These are phyloP conservation scores for Microthyrium microscopicum DNA, from an alignment of 2,329 filamentous ascomycete genomes.

Conservation along the genomic window DNA sequence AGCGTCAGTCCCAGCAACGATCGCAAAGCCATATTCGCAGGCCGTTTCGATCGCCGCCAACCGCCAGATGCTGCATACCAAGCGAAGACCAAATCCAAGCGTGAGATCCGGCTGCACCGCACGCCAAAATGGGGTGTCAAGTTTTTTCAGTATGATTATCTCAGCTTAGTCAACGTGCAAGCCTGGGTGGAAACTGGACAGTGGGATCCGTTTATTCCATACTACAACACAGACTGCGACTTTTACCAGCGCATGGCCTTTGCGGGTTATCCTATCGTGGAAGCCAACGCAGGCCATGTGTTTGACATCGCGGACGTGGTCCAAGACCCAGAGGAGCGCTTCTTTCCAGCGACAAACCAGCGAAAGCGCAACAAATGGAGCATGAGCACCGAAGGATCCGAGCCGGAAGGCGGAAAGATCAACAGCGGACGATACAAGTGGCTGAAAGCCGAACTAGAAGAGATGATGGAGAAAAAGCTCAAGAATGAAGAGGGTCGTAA, in stretches of 20 bases:
- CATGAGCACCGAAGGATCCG: slow-evolving; percentile 1
- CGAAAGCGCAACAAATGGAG: slow-evolving; percentile 4
- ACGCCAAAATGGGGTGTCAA: slow-evolving; percentile 29
- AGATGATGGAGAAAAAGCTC: slow-evolving; percentile 8
- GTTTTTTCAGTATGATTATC: slow-evolving; percentile 43
- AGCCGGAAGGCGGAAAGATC: slow-evolving; percentile 3
- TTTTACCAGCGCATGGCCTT: slow-evolving; percentile 25
- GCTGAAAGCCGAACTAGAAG: slow-evolving; percentile 6
- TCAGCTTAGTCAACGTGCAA: slow-evolving; percentile 38
- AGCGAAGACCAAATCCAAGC: slow-evolving; percentile 5
- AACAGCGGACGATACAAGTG: slow-evolving; percentile 5
- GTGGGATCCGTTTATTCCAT: slow-evolving; percentile 43
- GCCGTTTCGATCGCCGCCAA: not conserved
- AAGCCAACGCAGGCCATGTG: slow-evolving; percentile 9
- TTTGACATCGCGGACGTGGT: slow-evolving; percentile 9
- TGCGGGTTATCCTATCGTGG: slow-evolving; percentile 9
- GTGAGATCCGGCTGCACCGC: not conserved
- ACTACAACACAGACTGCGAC: slow-evolving; percentile 36
- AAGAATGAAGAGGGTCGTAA: slow-evolving; percentile 8
- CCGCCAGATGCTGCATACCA: not conserved
- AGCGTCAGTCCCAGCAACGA: slow-evolving; percentile 4
- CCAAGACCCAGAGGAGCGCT: slow-evolving; percentile 7
- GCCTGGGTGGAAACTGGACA: slow-evolving; percentile 35
- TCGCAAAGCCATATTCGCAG: not conserved
- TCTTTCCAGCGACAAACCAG: slow-evolving; percentile 5